Percentiles rank a stretch among this genome's conserved stretches.
Evolutionary conservation across 352 stramenopile genomes (phyloP).

Genomic region (Phytophthora lateralis): DNA sequence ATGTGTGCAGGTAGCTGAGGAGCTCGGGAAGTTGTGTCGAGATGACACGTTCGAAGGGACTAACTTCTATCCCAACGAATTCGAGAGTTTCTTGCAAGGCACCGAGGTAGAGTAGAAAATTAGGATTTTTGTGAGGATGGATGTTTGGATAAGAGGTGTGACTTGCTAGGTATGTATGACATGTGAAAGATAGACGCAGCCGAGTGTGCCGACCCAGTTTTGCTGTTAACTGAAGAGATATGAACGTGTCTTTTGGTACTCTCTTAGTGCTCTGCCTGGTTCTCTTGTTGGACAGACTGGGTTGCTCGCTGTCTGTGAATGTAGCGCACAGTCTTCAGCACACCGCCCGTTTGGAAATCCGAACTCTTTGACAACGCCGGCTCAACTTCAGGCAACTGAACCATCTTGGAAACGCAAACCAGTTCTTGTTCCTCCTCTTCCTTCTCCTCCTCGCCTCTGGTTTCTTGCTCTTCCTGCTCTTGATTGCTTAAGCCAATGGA

Average conservation of each 20-base stretch:
- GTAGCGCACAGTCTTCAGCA: conserved; percentile 41
- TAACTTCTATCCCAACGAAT: conserved; percentile 96
- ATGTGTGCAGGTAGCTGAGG: conserved; percentile 85
- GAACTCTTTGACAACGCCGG: conserved; percentile 7
- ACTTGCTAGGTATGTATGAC: conserved; percentile 9
- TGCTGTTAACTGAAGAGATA: conserved; percentile 19
- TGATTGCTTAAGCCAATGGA: conserved; percentile 25
- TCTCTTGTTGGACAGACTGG: conserved; percentile 23
- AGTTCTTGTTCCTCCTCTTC: conserved; percentile 68
- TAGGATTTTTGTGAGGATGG: conserved; percentile 9
- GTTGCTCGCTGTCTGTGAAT: conserved; percentile 33
- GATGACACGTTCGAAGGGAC: conserved; percentile 96
- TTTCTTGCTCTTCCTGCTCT: conserved; percentile 31
- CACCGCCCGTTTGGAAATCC: conserved; percentile 37
- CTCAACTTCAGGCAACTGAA: conserved; percentile 38
- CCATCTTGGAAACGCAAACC: conserved; percentile 77
- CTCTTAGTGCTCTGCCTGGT: conserved; percentile 32
- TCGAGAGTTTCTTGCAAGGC: conserved; percentile 58
- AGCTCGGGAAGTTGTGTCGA: conserved; percentile 92
- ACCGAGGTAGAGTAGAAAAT: conserved; percentile 22
- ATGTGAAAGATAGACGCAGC: conserved; percentile 28
- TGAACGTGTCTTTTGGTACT: not conserved
- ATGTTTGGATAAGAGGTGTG: conserved; percentile 11
- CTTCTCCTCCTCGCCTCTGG: conserved; percentile 32
- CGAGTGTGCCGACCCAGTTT: conserved; percentile 6